phyloP scores from a whole-genome alignment of 202 grass and related monocot genomes.

The Digitaria exilis region DNA sequence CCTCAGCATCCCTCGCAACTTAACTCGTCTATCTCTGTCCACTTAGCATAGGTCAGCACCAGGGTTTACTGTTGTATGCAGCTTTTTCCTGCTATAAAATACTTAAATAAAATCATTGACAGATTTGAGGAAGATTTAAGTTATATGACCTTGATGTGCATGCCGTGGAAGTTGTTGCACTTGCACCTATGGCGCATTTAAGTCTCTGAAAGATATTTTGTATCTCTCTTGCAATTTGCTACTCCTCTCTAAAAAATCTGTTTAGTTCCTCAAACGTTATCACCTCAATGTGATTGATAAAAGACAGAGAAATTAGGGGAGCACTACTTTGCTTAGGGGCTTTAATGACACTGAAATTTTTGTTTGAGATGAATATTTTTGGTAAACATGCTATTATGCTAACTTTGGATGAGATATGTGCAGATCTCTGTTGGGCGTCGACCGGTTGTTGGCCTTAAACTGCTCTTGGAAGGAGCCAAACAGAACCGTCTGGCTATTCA shows the following conservation, averaged over 20 bases:
- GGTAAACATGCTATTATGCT: constrained; percentile 28
- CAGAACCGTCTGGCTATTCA: constrained; percentile 90
- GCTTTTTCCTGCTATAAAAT: neutral
- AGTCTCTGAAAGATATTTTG: neutral
- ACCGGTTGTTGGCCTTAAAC: constrained; percentile 80
- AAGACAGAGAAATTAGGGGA: neutral
- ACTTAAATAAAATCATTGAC: neutral
- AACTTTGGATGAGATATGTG: constrained; percentile 33
- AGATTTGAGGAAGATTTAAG: neutral
- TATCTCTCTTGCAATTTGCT: constrained; percentile 1
- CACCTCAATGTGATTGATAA: constrained; percentile 2
- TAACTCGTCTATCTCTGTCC: neutral
- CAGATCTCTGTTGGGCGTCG: constrained; percentile 97
- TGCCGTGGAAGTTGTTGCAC: neutral
- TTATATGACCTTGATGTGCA: neutral
- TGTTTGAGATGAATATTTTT: neutral
- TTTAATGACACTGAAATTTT: too few relatives aligned
- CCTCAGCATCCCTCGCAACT: neutral
- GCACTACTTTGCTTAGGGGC: neutral
- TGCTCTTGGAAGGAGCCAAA: constrained; percentile 84
- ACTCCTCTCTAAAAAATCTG: neutral
- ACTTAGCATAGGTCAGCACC: neutral
- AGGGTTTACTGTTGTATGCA: neutral
- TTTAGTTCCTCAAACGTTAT: neutral
- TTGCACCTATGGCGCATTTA: neutral